Evolutionary conservation across 352 stramenopile genomes (phyloP).

Genomic region (Pythium guiyangense): DNA sequence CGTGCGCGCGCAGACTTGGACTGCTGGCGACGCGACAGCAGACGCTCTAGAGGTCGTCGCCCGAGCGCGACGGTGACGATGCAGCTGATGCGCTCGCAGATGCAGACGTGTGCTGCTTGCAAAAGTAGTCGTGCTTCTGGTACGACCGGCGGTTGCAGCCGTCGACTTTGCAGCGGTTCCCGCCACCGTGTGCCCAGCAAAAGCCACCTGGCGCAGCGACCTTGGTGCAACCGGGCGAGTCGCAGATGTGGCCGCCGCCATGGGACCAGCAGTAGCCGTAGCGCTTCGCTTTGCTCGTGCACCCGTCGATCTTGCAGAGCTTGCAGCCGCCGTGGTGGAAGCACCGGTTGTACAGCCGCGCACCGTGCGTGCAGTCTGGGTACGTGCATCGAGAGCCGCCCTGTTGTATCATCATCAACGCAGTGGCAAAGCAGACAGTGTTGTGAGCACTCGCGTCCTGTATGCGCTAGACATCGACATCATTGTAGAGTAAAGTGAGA

Average conservation of each 20-base stretch:
- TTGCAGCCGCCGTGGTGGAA: constrained; percentile 68
- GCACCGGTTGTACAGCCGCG: constrained; percentile 55
- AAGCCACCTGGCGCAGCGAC: constrained; percentile 61
- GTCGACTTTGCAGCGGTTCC: constrained; percentile 62
- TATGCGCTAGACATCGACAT: no score
- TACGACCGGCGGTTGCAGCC: constrained; percentile 70
- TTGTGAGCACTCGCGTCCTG: background rate
- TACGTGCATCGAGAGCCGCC: constrained; percentile 54
- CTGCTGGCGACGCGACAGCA: no score
- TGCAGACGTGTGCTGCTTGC: constrained; percentile 46
- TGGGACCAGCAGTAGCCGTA: constrained; percentile 73
- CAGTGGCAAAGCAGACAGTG: no score
- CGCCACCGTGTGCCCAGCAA: constrained; percentile 66
- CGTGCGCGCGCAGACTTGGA: no score
- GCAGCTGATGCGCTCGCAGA: background rate
- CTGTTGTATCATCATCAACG: constrained; percentile 1
- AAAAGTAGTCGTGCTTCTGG: constrained; percentile 64
- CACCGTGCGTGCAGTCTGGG: constrained; percentile 52
- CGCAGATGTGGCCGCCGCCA: constrained; percentile 60
- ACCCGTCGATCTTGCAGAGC: constrained; percentile 55
- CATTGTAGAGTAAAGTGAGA: background rate
- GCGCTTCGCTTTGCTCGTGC: constrained; percentile 66
- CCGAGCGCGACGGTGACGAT: background rate
- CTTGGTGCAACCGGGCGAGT: constrained; percentile 44
- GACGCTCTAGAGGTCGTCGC: background rate